phyloP scores from a whole-genome alignment of 169 alveolate species.

The Cryptosporidium felis region DNA sequence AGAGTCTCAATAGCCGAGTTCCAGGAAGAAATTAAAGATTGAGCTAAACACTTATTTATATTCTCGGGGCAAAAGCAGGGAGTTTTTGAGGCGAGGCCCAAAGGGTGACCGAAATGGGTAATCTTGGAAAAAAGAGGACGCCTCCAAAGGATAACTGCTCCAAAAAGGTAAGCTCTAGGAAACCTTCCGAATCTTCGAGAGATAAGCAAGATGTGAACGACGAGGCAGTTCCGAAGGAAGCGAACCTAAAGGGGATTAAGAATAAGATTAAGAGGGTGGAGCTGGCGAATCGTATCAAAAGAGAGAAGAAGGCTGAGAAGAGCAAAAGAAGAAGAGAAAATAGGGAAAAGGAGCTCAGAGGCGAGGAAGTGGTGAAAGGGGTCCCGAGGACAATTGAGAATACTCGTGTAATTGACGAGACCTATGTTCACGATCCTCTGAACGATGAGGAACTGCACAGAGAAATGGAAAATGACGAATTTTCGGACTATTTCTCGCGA shows the following conservation, averaged over 20 bases:
- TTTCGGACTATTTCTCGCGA: conserved; percentile 85
- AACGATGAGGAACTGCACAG: conserved; percentile 87
- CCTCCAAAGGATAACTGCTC: too few relatives aligned
- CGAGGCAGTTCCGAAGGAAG: too few relatives aligned
- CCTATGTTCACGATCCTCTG: conserved; percentile 62
- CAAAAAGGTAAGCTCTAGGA: too few relatives aligned
- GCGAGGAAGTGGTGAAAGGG: conserved; percentile 44
- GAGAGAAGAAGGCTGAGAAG: conserved; percentile 32
- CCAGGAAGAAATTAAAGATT: too few relatives aligned
- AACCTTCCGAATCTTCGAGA: too few relatives aligned
- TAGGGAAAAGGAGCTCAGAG: conserved; percentile 32
- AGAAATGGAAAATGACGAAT: conserved; percentile 90
- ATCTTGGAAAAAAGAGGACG: too few relatives aligned
- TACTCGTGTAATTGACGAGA: conserved; percentile 72
- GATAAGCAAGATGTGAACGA: too few relatives aligned
- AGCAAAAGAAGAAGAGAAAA: conserved; percentile 66
- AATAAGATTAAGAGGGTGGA: conserved; percentile 44
- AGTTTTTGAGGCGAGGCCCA: too few relatives aligned
- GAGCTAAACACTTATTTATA: too few relatives aligned
- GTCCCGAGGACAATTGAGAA: conserved; percentile 74
- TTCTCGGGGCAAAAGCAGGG: too few relatives aligned
- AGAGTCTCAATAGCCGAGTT: too few relatives aligned
- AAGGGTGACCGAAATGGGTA: too few relatives aligned
- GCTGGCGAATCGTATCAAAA: conserved; percentile 2
- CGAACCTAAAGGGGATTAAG: not conserved